Conservation (phyloP, 495 filamentous ascomycete species). For the Penicilliopsis zonata region DNA sequence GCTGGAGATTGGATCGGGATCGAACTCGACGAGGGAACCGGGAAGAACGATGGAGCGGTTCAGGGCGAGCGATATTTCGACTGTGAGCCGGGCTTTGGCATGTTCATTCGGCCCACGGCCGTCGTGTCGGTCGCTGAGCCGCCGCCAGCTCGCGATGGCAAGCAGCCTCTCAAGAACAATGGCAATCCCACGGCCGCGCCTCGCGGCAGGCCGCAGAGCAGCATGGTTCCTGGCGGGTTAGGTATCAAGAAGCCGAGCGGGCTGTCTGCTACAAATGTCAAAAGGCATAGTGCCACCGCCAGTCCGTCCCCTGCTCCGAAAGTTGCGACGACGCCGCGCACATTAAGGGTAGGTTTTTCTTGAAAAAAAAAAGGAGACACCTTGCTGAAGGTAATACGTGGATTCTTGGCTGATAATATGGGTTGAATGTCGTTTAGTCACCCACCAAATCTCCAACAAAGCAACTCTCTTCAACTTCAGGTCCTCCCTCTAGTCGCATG, state of each 20-base stretch:
- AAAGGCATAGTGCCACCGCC: conserved; percentile 48
- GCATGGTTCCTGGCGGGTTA: conserved; percentile 14
- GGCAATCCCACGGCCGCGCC: conserved; percentile 11
- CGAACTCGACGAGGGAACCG: conserved; percentile 69
- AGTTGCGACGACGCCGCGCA: conserved; percentile 23
- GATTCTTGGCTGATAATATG: conserved; percentile 4
- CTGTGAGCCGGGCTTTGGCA: conserved; percentile 66
- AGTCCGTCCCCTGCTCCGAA: conserved; percentile 53
- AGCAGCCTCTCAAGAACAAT: conserved; percentile 18
- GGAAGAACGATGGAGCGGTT: conserved; percentile 92
- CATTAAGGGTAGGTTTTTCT: conserved; percentile 49
- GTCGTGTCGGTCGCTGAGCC: conserved; percentile 46
- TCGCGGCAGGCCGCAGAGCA: conserved; percentile 23
- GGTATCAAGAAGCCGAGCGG: conserved; percentile 25
- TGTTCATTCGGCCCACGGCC: conserved; percentile 70
- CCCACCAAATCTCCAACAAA: conserved; percentile 75
- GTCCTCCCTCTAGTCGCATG: conserved; percentile 42
- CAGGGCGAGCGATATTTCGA: conserved; percentile 86
- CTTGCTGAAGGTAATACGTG: background rate
- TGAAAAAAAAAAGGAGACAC: too few relatives aligned
- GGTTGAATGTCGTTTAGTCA: conserved; percentile 46
- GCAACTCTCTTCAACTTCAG: conserved; percentile 41
- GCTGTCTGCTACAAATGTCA: conserved; percentile 37
- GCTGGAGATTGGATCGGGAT: conserved; percentile 81
- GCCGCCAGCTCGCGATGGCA: conserved; percentile 32